phyloP scores from a whole-genome alignment of 345 rosid genomes.

The Brassica nigra region DNA sequence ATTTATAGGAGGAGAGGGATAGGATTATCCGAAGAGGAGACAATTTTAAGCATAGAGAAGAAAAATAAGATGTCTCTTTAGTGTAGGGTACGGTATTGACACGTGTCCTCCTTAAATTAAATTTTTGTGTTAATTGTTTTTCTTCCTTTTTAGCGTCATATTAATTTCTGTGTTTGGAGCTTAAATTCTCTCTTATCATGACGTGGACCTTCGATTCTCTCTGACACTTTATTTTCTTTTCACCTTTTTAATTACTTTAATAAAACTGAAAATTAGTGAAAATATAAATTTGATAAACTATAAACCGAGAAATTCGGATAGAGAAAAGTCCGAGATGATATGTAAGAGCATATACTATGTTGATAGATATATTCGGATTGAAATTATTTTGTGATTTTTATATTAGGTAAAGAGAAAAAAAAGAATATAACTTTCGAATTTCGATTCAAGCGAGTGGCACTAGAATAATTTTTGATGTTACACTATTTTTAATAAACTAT shows the following conservation, averaged over 20 bases:
- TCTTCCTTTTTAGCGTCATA: neutral
- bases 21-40: constrained; percentile 37
- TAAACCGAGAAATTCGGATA: constrained; percentile 28
- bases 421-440: constrained; percentile 39
- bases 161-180: constrained; percentile 27
- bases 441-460: constrained; percentile 39
- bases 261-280: neutral
- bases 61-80: neutral
- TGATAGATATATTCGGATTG: constrained; percentile 34
- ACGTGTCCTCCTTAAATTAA: constrained; percentile 30
- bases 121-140: neutral
- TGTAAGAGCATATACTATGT: constrained; percentile 31
- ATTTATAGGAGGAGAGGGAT: constrained; percentile 40
- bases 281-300: neutral
- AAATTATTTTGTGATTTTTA: constrained; percentile 13
- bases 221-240: neutral
- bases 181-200: constrained; percentile 13
- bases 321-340: constrained; percentile 33
- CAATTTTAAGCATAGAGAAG: constrained; percentile 13
- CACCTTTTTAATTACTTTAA: neutral
- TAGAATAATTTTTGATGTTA: constrained; percentile 27
- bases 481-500: constrained; percentile 8
- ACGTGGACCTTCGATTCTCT: constrained; percentile 36
- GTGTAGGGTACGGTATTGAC: constrained; percentile 22
- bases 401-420: constrained; percentile 28